phyloP scores from a whole-genome alignment of 129 eudicot genomes.

The Chrysanthemum makinoi region DNA sequence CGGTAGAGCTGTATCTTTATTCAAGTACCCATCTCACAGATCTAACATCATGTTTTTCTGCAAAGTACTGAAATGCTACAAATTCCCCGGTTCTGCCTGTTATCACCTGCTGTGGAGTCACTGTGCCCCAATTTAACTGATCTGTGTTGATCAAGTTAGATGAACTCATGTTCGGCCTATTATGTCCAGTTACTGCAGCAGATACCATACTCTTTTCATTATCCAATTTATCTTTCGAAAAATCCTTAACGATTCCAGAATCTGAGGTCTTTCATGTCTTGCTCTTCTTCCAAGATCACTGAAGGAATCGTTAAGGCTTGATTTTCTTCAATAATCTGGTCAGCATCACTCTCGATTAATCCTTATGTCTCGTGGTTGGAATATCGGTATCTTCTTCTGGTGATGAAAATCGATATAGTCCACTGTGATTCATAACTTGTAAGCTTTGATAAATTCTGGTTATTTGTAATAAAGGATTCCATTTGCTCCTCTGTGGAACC shows the following conservation, averaged over 20 bases:
- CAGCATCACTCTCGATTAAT: not conserved
- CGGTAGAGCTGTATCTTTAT: slow-evolving; percentile 37
- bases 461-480: slow-evolving; percentile 57
- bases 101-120: slow-evolving; percentile 43
- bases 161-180: slow-evolving; percentile 10
- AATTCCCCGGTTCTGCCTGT: slow-evolving; percentile 61
- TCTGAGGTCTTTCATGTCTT: not conserved
- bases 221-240: not conserved
- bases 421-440: slow-evolving; percentile 61
- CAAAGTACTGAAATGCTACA: slow-evolving; percentile 50
- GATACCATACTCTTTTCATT: not conserved
- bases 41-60: slow-evolving; percentile 25
- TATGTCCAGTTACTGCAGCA: not conserved
- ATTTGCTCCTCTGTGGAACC: slow-evolving; percentile 74
- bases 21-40: slow-evolving; percentile 54
- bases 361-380: not conserved
- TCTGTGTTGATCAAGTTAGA: slow-evolving; percentile 26
- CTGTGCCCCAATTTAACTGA: slow-evolving; percentile 16
- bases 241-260: not conserved
- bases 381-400: slow-evolving; percentile 30
- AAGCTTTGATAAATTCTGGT: slow-evolving; percentile 67
- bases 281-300: slow-evolving; percentile 29
- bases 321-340: slow-evolving; percentile 27
- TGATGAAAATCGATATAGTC: slow-evolving; percentile 40
- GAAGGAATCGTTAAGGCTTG: slow-evolving; percentile 21